These are phyloP conservation scores for Apiosordaria backusii DNA, from an alignment of 495 filamentous ascomycete species.

Conservation along the genomic window DNA sequence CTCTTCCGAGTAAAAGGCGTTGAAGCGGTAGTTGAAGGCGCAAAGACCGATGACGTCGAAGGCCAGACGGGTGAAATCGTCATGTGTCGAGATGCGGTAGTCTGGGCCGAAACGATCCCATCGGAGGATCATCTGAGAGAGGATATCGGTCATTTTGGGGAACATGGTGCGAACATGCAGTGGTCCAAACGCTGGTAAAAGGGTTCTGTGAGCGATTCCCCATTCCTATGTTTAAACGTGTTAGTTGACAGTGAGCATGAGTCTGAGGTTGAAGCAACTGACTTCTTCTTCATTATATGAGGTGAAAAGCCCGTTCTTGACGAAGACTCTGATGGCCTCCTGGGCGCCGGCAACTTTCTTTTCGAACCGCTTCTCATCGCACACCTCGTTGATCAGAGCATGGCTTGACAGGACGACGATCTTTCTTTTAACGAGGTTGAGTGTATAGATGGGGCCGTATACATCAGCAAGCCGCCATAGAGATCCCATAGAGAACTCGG, in stretches of 20 bases:
- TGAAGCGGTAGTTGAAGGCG: conserved; percentile 72
- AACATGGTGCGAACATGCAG: conserved; percentile 68
- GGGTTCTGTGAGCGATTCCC: conserved; percentile 65
- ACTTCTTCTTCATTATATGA: conserved; percentile 54
- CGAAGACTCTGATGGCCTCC: conserved; percentile 53
- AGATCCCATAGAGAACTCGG: conserved; percentile 50
- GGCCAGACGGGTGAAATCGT: conserved; percentile 73
- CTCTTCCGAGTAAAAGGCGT: conserved; percentile 66
- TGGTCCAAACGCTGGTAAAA: conserved; percentile 69
- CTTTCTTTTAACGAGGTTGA: conserved; percentile 35
- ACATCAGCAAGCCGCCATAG: conserved; percentile 55
- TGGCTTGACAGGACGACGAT: conserved; percentile 33
- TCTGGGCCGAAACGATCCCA: conserved; percentile 64
- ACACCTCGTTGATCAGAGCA: conserved; percentile 60
- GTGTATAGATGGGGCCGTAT: conserved; percentile 61
- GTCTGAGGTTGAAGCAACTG: background rate
- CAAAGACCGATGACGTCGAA: conserved; percentile 71
- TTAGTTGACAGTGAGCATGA: background rate
- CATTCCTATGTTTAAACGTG: conserved; percentile 45
- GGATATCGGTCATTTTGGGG: conserved; percentile 71
- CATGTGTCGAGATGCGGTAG: conserved; percentile 54
- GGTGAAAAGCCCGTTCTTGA: conserved; percentile 68
- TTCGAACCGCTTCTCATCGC: conserved; percentile 62
- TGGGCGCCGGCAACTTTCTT: conserved; percentile 48
- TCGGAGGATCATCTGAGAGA: conserved; percentile 66